These are phyloP conservation scores for Metschnikowia aberdeeniae DNA, from an alignment of 805 yeast genomes.

Conservation along the genomic window DNA sequence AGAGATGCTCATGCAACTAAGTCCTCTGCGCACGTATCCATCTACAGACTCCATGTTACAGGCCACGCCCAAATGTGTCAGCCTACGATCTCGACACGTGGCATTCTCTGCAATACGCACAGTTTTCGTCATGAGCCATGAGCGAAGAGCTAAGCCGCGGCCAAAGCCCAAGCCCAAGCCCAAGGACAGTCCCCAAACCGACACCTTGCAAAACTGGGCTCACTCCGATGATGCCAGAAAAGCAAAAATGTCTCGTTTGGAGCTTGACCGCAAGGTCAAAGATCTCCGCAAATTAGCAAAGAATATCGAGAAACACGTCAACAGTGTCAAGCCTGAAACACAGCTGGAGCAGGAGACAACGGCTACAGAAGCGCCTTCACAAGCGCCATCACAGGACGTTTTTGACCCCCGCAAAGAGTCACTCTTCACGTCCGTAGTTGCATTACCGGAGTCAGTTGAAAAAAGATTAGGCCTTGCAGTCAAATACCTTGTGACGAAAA, in stretches of 20 bases:
- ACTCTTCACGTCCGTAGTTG: slow-evolving; percentile 17
- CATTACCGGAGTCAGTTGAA: slow-evolving; percentile 35
- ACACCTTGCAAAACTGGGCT: slow-evolving; percentile 18
- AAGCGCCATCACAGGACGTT: too few relatives aligned
- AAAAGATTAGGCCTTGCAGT: slow-evolving; percentile 38
- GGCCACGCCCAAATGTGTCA: background rate
- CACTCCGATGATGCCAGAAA: slow-evolving; percentile 22
- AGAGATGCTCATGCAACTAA: slow-evolving; percentile 1
- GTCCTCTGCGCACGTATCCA: background rate
- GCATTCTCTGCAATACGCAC: slow-evolving; percentile 3
- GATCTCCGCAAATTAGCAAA: slow-evolving; percentile 30
- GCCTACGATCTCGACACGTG: slow-evolving; percentile 4
- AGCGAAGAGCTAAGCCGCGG: slow-evolving; percentile 9
- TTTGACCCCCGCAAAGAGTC: slow-evolving; percentile 14
- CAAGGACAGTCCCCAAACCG: background rate
- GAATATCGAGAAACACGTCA: slow-evolving; percentile 21
- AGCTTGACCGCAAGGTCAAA: slow-evolving; percentile 21
- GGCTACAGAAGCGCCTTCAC: slow-evolving; percentile 8
- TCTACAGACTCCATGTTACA: background rate
- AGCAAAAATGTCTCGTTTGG: slow-evolving; percentile 19
- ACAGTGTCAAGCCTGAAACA: background rate
- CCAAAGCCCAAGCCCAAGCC: slow-evolving; percentile 8
- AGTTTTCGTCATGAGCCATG: slow-evolving; percentile 14
- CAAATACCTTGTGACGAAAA: slow-evolving; percentile 35
- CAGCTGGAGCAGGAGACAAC: slow-evolving; percentile 16